Evolutionary conservation across 805 yeast genomes (phyloP).

Genomic region (Groenewaldozyma tartarivorans): DNA sequence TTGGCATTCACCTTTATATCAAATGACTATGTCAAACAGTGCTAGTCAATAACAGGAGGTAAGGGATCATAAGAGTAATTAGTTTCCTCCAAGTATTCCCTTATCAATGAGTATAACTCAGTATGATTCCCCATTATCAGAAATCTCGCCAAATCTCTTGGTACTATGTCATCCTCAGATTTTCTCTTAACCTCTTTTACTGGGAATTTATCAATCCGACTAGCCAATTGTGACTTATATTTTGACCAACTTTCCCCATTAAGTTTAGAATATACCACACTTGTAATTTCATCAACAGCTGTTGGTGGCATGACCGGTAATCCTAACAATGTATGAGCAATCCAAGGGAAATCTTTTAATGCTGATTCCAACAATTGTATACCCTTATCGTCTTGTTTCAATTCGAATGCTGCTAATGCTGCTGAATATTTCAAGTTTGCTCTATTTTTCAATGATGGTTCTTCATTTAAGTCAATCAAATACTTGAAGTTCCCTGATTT

Average conservation of each 20-base stretch:
- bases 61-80: not conserved
- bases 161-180: too few species aligned
- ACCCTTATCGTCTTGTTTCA: not conserved
- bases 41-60: not conserved
- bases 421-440: slow-evolving; percentile 62
- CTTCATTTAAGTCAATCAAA: slow-evolving; percentile 45
- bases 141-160: slow-evolving; percentile 18
- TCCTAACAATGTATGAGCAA: slow-evolving; percentile 43
- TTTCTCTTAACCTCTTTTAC: too few species aligned
- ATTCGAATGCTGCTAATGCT: slow-evolving; percentile 40
- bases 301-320: slow-evolving; percentile 1
- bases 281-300: not conserved
- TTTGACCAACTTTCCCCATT: not conserved
- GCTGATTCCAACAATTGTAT: slow-evolving; percentile 37
- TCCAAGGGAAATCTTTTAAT: slow-evolving; percentile 45
- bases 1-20: too few species aligned
- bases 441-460: slow-evolving; percentile 45
- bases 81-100: not conserved
- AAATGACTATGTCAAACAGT: too few species aligned
- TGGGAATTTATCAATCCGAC: not conserved
- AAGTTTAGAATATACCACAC: not conserved
- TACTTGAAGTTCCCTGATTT: slow-evolving; percentile 56
- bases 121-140: slow-evolving; percentile 19
- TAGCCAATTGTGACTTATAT: not conserved
- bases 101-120: slow-evolving; percentile 12